Base-by-base conservation (phyloP, 306 rosid genomes). In the Betula pendula region DNA sequence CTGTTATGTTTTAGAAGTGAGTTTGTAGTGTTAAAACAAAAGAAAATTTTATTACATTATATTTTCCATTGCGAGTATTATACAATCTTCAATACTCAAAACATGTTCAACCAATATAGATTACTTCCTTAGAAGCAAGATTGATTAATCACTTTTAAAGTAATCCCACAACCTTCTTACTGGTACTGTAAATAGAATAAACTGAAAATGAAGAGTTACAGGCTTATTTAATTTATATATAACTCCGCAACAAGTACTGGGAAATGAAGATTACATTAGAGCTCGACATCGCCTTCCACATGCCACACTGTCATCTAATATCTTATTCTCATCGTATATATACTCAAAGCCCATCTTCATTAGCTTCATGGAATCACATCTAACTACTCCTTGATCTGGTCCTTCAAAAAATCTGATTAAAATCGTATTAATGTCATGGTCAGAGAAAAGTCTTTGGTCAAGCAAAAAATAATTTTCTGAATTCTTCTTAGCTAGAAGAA, bases 321-420 rank as follows among this genome's bases (percentile, higher is more conserved):
- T 47, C 35, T 66, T 77, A 53, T 77, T 45, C 63, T 67, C 25
- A 11, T 62, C 67, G 33, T 72, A 72, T 38, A 58, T 8, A 7
- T 81, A 72, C 48, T 71, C 56, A 20, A 72, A 81, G 0, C 85
- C 81, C 71, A 72, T 53, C 69, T 81, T 66, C 51, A 24, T 67
- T 66, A 81, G 75, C 75, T 72, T 81, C 6, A 40, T 66, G 31
- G 74, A 72, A 68, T 81, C 81, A 22, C 65, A 65, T 55, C 3
- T 45, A 6, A 45, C 20, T 24, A 15, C 59, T 66, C 75, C 78
- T 51, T 55, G 35, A 27, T 71, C 66, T 33, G 78, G 56, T 58
- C 75, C 81, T 76, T 71, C 81, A 2, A 22, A 7, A 20, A n/a
- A 72, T 25, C 85, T 81, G 47, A 38, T 38, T 38, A 38, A 42